Evolutionary conservation across 2,329 filamentous ascomycete species (phyloP), one percentile per base, ranked within the genome.

Genomic region (Colletotrichum sp.): DNA sequence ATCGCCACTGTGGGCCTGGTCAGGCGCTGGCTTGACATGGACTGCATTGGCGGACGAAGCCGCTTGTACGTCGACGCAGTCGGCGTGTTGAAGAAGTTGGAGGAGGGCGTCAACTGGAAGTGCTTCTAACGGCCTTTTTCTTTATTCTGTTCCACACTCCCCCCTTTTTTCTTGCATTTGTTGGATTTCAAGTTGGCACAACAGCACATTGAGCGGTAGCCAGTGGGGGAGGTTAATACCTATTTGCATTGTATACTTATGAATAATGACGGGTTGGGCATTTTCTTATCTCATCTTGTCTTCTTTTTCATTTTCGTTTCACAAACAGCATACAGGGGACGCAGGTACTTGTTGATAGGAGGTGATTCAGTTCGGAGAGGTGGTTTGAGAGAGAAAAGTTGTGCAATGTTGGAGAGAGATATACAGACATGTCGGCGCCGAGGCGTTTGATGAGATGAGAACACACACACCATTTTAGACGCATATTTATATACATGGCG

Each of bases 51-150:
- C 8, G 84, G 85, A 24, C 84, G 86, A 66, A 91, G 85, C 78
- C 86, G 88, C 63, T 80, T 91, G 66, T 88, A 90, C 58, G 85
- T 88, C 28, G 90, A 92, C 78, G 89, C 90, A 8, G 84, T 90
- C 5, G 83, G 86, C 3, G 90, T 91, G 67, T 78, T 93, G 78
- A 86, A 83, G 78, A 89, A 86, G 79, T 80, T 92, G 68, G 88
- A 90, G 78, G 86, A 88, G 77, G 83, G 85, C 6, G 67, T 67
- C 26, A 61, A 52, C 34, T 77, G 75, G 61, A 68, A 58, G 67
- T 78, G 69, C 69, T 77, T 78, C 21, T 76, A 73, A 52, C 16
- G 21, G 21, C 16, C 21, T 13, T 68, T 58, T 58, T 30, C 36
- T 58, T 7, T 3, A 21, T 38, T 43, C 13, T 28, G 15, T 21